A percentile compares a stretch with the other conserved stretches of the same genome.
Conservation (phyloP, 106 monocot genomes). For the Narthecium ossifragum region DNA sequence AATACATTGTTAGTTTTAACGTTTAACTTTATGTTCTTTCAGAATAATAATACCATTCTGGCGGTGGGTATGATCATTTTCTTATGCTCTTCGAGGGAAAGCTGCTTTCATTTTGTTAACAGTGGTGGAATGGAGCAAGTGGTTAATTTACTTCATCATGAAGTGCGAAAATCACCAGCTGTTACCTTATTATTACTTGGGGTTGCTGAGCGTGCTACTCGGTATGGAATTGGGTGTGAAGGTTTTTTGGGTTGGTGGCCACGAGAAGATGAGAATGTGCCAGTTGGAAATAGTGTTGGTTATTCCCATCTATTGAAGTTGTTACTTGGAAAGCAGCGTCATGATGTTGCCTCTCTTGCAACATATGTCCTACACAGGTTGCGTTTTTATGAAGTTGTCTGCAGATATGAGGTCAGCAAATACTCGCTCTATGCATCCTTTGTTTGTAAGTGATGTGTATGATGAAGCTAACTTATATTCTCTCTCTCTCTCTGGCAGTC, state of each 20-base stretch:
- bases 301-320: conserved; percentile 72
- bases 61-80: conserved; percentile 53
- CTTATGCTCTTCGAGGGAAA: conserved; percentile 65
- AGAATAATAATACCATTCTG: conserved; percentile 51
- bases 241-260: conserved; percentile 96
- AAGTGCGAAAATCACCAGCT: conserved; percentile 43
- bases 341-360: conserved; percentile 81
- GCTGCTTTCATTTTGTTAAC: conserved; percentile 68
- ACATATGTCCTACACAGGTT: conserved; percentile 78
- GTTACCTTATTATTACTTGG: conserved; percentile 51
- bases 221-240: conserved; percentile 90
- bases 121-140: conserved; percentile 78
- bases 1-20: too few relatives aligned
- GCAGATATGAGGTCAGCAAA: conserved; percentile 74
- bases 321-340: conserved; percentile 64
- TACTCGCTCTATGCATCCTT: background rate
- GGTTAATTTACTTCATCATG: conserved; percentile 36
- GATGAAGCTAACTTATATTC: too few relatives aligned
- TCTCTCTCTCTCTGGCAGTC: conserved; percentile 48
- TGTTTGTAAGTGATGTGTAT: background rate
- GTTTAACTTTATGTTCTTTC: conserved; percentile 9
- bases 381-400: conserved; percentile 64
- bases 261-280: conserved; percentile 54
- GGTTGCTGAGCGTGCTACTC: conserved; percentile 73
- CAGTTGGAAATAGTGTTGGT: conserved; percentile 62